phyloP scores from a whole-genome alignment of 352 stramenopile species.

The Phytopythium helicoides region DNA sequence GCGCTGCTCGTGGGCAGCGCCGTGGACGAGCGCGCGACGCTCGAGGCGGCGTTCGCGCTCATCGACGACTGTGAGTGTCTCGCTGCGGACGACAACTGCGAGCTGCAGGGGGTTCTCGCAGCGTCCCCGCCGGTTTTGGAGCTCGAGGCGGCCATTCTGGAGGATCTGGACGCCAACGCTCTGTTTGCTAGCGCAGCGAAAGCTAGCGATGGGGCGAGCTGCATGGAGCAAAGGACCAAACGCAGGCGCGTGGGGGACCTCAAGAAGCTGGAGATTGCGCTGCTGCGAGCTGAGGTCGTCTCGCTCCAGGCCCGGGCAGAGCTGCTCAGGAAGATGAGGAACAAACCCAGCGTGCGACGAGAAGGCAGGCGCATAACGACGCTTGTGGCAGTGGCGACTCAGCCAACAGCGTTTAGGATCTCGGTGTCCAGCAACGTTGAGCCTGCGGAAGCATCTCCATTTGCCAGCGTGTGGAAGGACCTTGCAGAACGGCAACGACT shows the following conservation, averaged over 20 bases:
- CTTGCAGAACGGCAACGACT: neutral
- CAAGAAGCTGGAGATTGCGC: conserved; percentile 4
- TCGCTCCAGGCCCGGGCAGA: neutral
- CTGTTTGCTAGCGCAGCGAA: too few relatives aligned
- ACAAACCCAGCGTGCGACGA: too few relatives aligned
- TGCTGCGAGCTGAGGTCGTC: neutral
- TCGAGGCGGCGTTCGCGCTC: conserved; percentile 6
- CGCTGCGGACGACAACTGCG: neutral
- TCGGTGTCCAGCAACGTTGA: neutral
- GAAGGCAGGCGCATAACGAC: too few relatives aligned
- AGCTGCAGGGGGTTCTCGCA: too few relatives aligned
- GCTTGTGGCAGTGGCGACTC: conserved; percentile 1
- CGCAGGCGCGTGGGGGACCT: neutral
- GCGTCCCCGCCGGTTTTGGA: too few relatives aligned
- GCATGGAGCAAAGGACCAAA: neutral
- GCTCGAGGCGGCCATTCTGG: too few relatives aligned
- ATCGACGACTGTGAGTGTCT: neutral
- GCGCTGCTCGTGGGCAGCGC: neutral
- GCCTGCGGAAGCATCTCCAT: neutral
- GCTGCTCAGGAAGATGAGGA: neutral
- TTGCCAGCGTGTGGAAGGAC: conserved; percentile 1
- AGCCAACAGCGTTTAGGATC: conserved; percentile 1
- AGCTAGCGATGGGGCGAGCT: neutral
- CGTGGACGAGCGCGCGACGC: conserved; percentile 4
- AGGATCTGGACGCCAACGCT: too few relatives aligned